These are phyloP conservation scores for Oenanthe javanica DNA, from an alignment of 140 eudicot species.

Conservation along the genomic window DNA sequence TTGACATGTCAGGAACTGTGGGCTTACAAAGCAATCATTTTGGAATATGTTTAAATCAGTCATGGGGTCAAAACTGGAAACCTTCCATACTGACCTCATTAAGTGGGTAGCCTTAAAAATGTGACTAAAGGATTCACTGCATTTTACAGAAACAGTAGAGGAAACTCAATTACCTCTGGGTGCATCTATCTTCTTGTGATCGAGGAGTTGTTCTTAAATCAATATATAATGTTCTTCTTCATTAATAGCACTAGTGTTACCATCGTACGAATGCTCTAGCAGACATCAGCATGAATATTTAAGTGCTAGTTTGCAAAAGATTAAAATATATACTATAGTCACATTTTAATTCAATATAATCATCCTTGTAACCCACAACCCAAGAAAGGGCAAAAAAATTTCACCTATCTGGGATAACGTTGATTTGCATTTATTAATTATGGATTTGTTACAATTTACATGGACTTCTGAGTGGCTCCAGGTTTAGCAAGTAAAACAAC, in stretches of 20 bases:
- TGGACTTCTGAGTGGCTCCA: neutral
- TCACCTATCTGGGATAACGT: neutral
- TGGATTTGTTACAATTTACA: neutral
- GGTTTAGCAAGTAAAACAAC: neutral
- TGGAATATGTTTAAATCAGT: neutral
- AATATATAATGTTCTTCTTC: neutral
- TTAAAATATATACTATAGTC: neutral
- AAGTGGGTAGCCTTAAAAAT: neutral
- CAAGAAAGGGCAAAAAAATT: neutral
- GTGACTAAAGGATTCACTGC: neutral
- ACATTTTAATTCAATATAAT: neutral
- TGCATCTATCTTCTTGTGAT: neutral
- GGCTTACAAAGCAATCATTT: neutral
- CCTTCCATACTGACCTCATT: neutral
- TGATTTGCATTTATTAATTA: neutral
- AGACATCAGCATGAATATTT: neutral
- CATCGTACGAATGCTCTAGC: neutral
- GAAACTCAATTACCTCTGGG: neutral
- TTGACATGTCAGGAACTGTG: neutral
- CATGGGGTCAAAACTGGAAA: neutral
- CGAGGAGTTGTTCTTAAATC: neutral
- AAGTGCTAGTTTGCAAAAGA: neutral
- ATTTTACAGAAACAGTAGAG: neutral
- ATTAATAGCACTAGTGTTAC: neutral
- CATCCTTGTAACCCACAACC: neutral